Evolutionary conservation across 257 asterid species (phyloP), one percentile per base, ranked within the genome.

Genomic region (Sherardia arvensis): DNA sequence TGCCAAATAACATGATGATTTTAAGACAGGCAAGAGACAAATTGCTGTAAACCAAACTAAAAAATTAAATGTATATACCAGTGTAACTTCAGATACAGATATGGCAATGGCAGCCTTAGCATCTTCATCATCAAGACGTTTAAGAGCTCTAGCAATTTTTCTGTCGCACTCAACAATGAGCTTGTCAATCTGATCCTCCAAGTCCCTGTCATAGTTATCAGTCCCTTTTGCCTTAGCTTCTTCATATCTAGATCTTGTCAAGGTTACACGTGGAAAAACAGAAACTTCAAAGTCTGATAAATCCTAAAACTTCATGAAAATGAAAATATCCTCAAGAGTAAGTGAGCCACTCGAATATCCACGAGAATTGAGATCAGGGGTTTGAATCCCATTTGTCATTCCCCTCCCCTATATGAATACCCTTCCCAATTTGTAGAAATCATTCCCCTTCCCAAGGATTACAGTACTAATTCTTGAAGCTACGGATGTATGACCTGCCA

Each of bases 51-150:
- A 11, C 47, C 20, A 14, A 18, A 10, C 32, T 10, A 28, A 38
- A 62, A 8, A 32, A 4, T 51, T 36, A 49, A 11, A 29, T 17
- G 27, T n/a, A 6, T 43, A 47, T 71, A 85, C 99, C 88, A 71
- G 87, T 25, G 99, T 87, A 49, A 90, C 97, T 78, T 89, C 99
- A 25, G 97, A 77, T 33, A 92, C 99, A 0, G 97, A 92, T 61
- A 92, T 92, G 20, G 95, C 97, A 65, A 90, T 83, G 23, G 97
- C 97, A 53, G 97, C 97, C 82, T 87, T 92, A 49, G 99, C 99
- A 77, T 92, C 99, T 69, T 92, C 99, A 36, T 92, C 97, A 70
- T 87, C 93, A 56, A 92, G 97, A 47, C 99, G 80, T 77, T 79
- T 89, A 69, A 92, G 77, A 70, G 99, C 97, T 77, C 99, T 82